Conservation (phyloP, 2,329 filamentous ascomycete genomes). For the Cladosporium phlei region DNA sequence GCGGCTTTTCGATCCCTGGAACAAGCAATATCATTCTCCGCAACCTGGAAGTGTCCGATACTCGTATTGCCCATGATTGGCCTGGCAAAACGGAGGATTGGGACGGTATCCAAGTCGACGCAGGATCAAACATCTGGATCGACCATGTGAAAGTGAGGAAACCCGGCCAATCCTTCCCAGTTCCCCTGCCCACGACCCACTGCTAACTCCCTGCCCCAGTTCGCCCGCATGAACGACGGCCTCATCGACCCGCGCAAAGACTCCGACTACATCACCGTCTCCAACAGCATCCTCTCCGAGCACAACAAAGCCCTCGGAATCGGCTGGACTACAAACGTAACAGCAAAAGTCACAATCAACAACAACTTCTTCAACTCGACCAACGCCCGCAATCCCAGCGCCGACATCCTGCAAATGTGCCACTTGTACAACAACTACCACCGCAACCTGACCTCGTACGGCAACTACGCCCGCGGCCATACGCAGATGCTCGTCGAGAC, state of each 20-base stretch:
- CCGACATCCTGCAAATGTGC: conserved; percentile 22
- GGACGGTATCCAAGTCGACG: conserved; percentile 26
- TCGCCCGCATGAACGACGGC: conserved; percentile 20
- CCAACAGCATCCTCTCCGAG: conserved; percentile 21
- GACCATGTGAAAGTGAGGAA: conserved; percentile 19
- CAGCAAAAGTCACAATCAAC: conserved; percentile 23
- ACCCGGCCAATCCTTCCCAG: too few species aligned
- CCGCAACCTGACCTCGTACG: conserved; percentile 23
- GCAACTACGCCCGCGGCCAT: conserved; percentile 22
- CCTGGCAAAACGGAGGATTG: conserved; percentile 23
- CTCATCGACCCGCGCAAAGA: conserved; percentile 24
- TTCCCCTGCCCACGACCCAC: too few species aligned
- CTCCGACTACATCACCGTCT: conserved; percentile 24
- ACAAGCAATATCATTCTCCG: conserved; percentile 23
- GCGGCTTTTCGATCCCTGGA: conserved; percentile 20
- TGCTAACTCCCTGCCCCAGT: too few species aligned
- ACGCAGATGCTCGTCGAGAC: conserved; percentile 23
- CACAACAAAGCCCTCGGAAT: conserved; percentile 27
- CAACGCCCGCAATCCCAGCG: conserved; percentile 21
- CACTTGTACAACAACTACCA: conserved; percentile 24
- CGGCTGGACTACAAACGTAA: conserved; percentile 24
- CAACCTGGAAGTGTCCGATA: conserved; percentile 20
- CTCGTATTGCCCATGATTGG: conserved; percentile 14
- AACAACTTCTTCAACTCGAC: conserved; percentile 25
- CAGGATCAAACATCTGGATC: conserved; percentile 23